These are phyloP conservation scores for Pavlovales sp. DNA, from an alignment of 208 protist genomes.

Conservation along the genomic window DNA sequence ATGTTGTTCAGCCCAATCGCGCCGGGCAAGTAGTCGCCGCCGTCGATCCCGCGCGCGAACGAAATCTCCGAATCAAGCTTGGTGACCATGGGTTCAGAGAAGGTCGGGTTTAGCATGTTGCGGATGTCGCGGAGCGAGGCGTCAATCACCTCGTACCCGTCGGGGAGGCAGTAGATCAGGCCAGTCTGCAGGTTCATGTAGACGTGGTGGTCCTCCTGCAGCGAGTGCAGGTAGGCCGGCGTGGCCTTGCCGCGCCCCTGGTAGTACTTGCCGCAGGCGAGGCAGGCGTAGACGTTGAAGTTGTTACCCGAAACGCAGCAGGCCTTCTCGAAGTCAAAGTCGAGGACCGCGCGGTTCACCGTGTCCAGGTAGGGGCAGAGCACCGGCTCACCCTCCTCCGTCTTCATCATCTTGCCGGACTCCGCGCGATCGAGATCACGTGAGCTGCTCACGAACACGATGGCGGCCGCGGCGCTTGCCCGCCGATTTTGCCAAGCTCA, in stretches of 20 bases:
- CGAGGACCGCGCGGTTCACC: constrained; percentile 66
- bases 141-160: constrained; percentile 77
- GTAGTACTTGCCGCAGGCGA: constrained; percentile 80
- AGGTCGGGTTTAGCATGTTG: constrained; percentile 64
- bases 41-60: constrained; percentile 53
- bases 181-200: constrained; percentile 73
- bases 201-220: constrained; percentile 74
- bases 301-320: constrained; percentile 72
- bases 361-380: constrained; percentile 78
- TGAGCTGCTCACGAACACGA: too few relatives aligned
- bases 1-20: constrained; percentile 78
- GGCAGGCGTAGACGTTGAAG: constrained; percentile 78
- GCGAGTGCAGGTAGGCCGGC: constrained; percentile 70
- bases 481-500: too few relatives aligned
- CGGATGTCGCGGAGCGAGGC: constrained; percentile 73
- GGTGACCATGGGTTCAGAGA: constrained; percentile 48
- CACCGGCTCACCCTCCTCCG: too few relatives aligned
- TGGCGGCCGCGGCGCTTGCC: too few relatives aligned
- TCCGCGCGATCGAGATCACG: too few relatives aligned
- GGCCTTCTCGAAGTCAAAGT: constrained; percentile 82
- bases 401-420: too few relatives aligned
- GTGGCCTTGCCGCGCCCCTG: constrained; percentile 68
- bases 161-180: constrained; percentile 75
- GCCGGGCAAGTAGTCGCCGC: constrained; percentile 57
- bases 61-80: constrained; percentile 54